Evolutionary conservation across 2,329 filamentous ascomycete species (phyloP).

Genomic region (Parascedosporium putredinis): DNA sequence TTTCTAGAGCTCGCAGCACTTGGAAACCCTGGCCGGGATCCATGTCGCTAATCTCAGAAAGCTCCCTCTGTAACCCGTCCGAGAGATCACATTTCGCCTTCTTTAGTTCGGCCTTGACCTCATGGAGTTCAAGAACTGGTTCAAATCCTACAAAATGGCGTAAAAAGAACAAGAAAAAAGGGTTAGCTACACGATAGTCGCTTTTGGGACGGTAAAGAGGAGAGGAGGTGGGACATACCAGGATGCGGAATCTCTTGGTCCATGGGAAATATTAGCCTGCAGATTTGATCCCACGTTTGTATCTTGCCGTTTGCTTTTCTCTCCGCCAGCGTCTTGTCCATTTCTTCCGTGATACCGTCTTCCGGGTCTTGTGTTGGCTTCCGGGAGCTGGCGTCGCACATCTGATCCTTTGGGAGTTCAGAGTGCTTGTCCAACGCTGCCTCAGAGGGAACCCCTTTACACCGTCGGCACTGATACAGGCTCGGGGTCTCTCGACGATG

Average conservation of each 20-base stretch:
- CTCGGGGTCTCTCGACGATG: constrained; percentile 30
- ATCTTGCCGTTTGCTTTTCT: constrained; percentile 2
- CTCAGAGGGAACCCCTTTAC: constrained; percentile 26
- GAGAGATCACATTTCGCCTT: not conserved
- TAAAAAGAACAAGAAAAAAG: no score
- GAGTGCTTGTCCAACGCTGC: constrained; percentile 30
- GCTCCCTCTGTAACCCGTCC: not conserved
- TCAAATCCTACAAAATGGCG: not conserved
- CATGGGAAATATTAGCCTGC: not conserved
- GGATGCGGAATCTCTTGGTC: not conserved
- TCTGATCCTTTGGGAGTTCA: constrained; percentile 27
- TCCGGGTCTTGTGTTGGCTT: not conserved
- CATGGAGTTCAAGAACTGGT: not conserved
- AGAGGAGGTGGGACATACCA: not conserved
- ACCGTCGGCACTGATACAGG: constrained; percentile 29
- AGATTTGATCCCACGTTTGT: constrained; percentile 3
- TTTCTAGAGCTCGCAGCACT: not conserved
- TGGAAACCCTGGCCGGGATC: not conserved
- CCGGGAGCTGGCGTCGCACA: constrained; percentile 21
- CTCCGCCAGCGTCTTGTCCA: not conserved
- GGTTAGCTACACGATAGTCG: no score
- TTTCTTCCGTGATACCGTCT: constrained; percentile 4
- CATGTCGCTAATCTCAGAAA: not conserved
- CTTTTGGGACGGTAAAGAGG: not conserved
- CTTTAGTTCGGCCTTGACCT: not conserved